Conservation (phyloP, 2,329 filamentous ascomycete species). For the Ophiostoma fasciatum region DNA sequence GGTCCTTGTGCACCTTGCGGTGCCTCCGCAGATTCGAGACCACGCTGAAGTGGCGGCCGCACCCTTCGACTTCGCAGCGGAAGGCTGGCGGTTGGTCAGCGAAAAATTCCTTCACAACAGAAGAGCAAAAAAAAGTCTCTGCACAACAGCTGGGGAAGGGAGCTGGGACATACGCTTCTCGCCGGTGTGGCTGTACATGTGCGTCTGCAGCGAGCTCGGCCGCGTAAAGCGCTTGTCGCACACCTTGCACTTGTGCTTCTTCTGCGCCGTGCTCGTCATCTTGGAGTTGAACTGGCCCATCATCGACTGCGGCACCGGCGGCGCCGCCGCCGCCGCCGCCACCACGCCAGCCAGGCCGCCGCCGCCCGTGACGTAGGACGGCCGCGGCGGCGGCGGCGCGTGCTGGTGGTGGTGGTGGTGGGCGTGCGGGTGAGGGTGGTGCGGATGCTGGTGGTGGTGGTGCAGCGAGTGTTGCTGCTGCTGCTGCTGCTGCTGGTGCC, state of each 20-base stretch:
- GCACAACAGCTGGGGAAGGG: no score
- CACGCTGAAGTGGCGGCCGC: slow-evolving; percentile 90
- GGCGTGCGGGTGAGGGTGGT: slow-evolving; percentile 17
- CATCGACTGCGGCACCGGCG: slow-evolving; percentile 85
- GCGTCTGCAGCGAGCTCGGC: slow-evolving; percentile 85
- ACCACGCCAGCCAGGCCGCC: slow-evolving; percentile 34
- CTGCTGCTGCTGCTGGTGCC: slow-evolving; percentile 38
- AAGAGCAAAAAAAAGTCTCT: not conserved
- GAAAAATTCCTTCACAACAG: not conserved
- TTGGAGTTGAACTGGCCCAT: slow-evolving; percentile 98
- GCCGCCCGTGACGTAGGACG: slow-evolving; percentile 19
- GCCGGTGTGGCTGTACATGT: slow-evolving; percentile 96
- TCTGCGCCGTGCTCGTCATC: slow-evolving; percentile 86
- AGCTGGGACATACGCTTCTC: slow-evolving; percentile 69
- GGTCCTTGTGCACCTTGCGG: slow-evolving; percentile 87
- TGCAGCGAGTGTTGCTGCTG: slow-evolving; percentile 14
- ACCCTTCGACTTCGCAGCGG: slow-evolving; percentile 85
- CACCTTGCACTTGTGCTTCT: slow-evolving; percentile 99
- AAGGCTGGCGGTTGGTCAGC: slow-evolving; percentile 47
- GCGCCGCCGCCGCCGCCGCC: slow-evolving; percentile 13
- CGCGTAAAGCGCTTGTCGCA: slow-evolving; percentile 96
- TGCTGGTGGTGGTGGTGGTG: slow-evolving; percentile 1
- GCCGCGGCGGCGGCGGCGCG: slow-evolving; percentile 11
- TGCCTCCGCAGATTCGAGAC: slow-evolving; percentile 91
- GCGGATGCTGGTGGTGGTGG: not conserved